These are phyloP conservation scores for Paramarasmius palmivorus DNA, from an alignment of 1,284 basidiomycete species.

Conservation along the genomic window DNA sequence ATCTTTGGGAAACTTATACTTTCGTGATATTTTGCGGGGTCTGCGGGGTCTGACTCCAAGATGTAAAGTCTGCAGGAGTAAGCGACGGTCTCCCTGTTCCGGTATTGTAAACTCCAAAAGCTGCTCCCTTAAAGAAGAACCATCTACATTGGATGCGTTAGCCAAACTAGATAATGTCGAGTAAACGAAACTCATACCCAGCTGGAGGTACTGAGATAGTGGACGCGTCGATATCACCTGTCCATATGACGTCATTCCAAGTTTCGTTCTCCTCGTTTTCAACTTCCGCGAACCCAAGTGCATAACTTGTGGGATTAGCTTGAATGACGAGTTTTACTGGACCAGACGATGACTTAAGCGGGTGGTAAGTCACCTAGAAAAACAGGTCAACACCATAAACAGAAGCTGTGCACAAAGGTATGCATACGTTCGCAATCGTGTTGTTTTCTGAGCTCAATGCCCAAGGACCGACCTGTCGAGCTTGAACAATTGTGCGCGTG, in stretches of 20 bases:
- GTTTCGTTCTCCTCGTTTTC: conserved; percentile 8
- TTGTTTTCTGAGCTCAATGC: conserved; percentile 32
- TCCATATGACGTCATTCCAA: conserved; percentile 1
- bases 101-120: conserved; percentile 37
- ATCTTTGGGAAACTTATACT: too few species aligned
- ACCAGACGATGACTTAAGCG: conserved; percentile 23
- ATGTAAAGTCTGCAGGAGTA: conserved; percentile 33
- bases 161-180: neutral
- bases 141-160: conserved; percentile 21
- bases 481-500: conserved; percentile 29
- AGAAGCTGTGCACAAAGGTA: neutral
- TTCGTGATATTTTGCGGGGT: neutral
- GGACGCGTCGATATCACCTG: conserved; percentile 13
- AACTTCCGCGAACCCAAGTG: conserved; percentile 33
- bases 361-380: conserved; percentile 3
- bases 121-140: conserved; percentile 38
- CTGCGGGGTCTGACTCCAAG: conserved; percentile 35
- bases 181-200: conserved; percentile 24
- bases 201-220: conserved; percentile 31
- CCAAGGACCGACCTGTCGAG: conserved; percentile 35
- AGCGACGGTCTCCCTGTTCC: conserved; percentile 37
- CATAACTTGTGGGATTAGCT: conserved; percentile 28
- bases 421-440: conserved; percentile 29
- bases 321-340: conserved; percentile 31
- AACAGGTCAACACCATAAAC: neutral